A percentile compares a stretch with the other conserved stretches of the same genome.
These are phyloP conservation scores for Arctostaphylos glauca DNA, from an alignment of 148 eudicot genomes.

Conservation along the genomic window DNA sequence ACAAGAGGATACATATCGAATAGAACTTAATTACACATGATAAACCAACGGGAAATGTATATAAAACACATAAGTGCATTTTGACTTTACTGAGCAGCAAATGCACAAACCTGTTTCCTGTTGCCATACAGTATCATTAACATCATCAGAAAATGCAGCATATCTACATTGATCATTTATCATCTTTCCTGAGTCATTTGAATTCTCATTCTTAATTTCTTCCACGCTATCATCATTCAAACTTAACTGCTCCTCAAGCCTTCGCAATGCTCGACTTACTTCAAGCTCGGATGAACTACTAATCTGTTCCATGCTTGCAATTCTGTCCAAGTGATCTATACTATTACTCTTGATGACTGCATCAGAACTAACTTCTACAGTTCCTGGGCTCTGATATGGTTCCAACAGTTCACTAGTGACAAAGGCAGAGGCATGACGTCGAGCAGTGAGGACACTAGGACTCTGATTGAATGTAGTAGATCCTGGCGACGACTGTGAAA, in stretches of 20 bases:
- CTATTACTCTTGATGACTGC: slow-evolving; percentile 33
- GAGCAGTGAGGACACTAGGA: slow-evolving; percentile 44
- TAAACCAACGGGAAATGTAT: neutral
- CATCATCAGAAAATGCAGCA: slow-evolving; percentile 30
- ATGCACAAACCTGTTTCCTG: slow-evolving; percentile 41
- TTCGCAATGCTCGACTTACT: slow-evolving; percentile 62
- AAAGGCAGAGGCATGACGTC: slow-evolving; percentile 36
- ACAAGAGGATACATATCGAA: neutral
- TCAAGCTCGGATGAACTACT: slow-evolving; percentile 40
- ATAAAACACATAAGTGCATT: neutral
- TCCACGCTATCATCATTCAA: slow-evolving; percentile 67
- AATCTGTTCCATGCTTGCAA: slow-evolving; percentile 31
- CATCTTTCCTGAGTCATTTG: slow-evolving; percentile 27
- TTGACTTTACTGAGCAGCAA: neutral
- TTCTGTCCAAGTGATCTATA: slow-evolving; percentile 23
- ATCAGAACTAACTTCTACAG: slow-evolving; percentile 67
- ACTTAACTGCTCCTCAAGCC: slow-evolving; percentile 74
- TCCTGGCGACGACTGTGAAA: slow-evolving; percentile 42
- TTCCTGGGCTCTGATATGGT: slow-evolving; percentile 56
- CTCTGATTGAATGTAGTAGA: slow-evolving; percentile 49
- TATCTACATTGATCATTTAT: slow-evolving; percentile 29
- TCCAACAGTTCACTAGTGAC: slow-evolving; percentile 33
- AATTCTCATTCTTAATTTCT: slow-evolving; percentile 39
- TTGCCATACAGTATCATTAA: slow-evolving; percentile 28
- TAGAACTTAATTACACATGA: neutral